A percentile compares a stretch with the other conserved stretches of the same genome.
These are phyloP conservation scores for Penicillium sclerotiorum DNA, from an alignment of 2,329 filamentous ascomycete species.

Conservation along the genomic window DNA sequence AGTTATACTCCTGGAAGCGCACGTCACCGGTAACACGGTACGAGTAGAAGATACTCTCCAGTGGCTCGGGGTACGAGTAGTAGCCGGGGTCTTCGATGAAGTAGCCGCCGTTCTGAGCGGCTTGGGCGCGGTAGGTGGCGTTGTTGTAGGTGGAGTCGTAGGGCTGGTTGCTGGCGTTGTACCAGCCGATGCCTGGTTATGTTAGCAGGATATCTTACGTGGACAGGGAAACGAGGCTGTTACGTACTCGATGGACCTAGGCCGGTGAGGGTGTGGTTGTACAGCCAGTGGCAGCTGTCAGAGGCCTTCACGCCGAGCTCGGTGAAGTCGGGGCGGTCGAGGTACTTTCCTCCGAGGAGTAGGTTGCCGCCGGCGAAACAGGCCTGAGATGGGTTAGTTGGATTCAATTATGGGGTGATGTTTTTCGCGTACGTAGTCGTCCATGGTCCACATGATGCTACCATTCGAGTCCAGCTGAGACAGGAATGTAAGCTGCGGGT, in stretches of 20 bases:
- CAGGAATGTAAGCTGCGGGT: conserved; percentile 24
- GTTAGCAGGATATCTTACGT: not conserved
- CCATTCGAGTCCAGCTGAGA: conserved; percentile 21
- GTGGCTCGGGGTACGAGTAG: conserved; percentile 21
- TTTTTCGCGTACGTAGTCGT: conserved; percentile 21
- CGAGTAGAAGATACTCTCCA: conserved; percentile 24
- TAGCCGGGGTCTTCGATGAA: conserved; percentile 21
- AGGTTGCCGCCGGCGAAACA: conserved; percentile 29
- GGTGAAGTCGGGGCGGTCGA: conserved; percentile 28
- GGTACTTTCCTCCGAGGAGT: conserved; percentile 22
- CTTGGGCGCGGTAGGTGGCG: conserved; percentile 16
- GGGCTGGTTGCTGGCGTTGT: conserved; percentile 18
- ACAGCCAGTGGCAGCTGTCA: conserved; percentile 34
- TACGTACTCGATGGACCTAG: conserved; percentile 18
- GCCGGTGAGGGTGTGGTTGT: conserved; percentile 29
- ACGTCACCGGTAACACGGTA: conserved; percentile 23
- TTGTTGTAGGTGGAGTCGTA: conserved; percentile 19
- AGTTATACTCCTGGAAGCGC: conserved; percentile 23
- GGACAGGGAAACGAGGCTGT: not conserved
- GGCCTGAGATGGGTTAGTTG: conserved; percentile 9
- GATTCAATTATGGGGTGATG: not conserved
- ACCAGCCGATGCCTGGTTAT: conserved; percentile 17
- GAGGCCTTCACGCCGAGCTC: conserved; percentile 29
- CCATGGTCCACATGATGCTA: conserved; percentile 24
- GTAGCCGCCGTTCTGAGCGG: conserved; percentile 20